Percentiles rank a stretch among this genome's conserved stretches.
Evolutionary conservation across 2,329 filamentous ascomycete genomes (phyloP).

Genomic region (Aureobasidium zeae): DNA sequence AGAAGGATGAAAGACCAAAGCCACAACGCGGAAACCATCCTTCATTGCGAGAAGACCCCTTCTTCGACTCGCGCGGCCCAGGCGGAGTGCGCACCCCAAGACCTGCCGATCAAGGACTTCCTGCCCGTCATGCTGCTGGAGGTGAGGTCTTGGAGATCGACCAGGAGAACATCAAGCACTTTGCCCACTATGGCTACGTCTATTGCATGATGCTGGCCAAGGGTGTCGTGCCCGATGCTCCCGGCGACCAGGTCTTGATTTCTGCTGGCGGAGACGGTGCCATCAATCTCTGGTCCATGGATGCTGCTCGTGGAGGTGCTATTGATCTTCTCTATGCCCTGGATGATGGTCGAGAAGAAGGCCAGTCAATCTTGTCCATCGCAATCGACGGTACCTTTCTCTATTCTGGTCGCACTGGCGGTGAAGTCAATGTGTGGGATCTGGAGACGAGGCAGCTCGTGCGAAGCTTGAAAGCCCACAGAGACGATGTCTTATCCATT

Average conservation of each 20-base stretch:
- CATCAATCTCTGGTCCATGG: conserved; percentile 84
- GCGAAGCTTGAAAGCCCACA: conserved; percentile 71
- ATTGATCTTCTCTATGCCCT: conserved; percentile 62
- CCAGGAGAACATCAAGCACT: conserved; percentile 69
- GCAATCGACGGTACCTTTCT: conserved; percentile 84
- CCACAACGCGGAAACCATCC: conserved; percentile 61
- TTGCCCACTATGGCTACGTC: conserved; percentile 90
- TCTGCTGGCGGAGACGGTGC: conserved; percentile 90
- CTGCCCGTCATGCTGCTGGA: conserved; percentile 42
- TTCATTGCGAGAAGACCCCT: conserved; percentile 68
- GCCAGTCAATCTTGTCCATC: conserved; percentile 63
- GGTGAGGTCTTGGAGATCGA: conserved; percentile 71
- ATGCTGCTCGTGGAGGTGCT: conserved; percentile 48
- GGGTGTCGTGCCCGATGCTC: conserved; percentile 59
- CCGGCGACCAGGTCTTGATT: conserved; percentile 69
- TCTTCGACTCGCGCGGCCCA: conserved; percentile 85
- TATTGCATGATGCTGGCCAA: conserved; percentile 88
- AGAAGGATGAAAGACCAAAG: conserved; percentile 50
- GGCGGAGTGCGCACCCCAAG: conserved; percentile 71
- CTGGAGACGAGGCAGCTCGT: conserved; percentile 87
- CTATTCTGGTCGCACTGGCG: conserved; percentile 80
- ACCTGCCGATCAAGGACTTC: conserved; percentile 48
- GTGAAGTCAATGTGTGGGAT: conserved; percentile 92
- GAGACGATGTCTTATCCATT: conserved; percentile 75
- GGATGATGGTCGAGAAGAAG: conserved; percentile 49